Evolutionary conservation across 495 filamentous ascomycete species (phyloP), one percentile per base, ranked within the genome.

Genomic region (Podospora conica): DNA sequence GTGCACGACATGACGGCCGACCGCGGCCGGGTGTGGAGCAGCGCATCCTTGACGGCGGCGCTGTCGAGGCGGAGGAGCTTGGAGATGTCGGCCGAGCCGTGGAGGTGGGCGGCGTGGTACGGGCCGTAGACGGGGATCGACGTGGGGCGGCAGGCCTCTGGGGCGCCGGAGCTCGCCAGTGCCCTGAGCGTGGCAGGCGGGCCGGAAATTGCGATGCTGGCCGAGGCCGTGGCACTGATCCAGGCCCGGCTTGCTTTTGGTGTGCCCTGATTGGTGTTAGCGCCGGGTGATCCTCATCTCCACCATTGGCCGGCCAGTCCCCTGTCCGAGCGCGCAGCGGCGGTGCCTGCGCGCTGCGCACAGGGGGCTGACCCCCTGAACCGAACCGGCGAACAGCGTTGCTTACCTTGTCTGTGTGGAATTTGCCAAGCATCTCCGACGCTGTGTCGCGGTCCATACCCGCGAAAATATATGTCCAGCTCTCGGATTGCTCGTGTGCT

Each of bases 51-150:
- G 9, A 82, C 70, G 8, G 61, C 70, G 23, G 76, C 64, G n/a
- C 80, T 74, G 48, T 77, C 68, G 27, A 83, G 72, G 5, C 70
- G 68, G 25, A 92, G 69, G 55, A 93, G 85, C 61, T 82, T 82
- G 54, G 85, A 82, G 53, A 90, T 78, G 68, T 92, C 85, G 15
- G 79, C 78, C 18, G 78, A 65, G 7, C 80, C 80, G 75, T 91
- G 89, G 9, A 96, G 76, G 74, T 96, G 91, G 1, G 82, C 69
- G 12, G 92, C 90, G 77, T 96, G 92, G 70, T 92, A 96, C 1
- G 92, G 90, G 1, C 88, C 92, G 68, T 90, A 87, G 22, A 96
- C 86, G 0, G 90, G 87, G 55, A 90, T 85, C n/a, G 82, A 82
- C 6, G 84, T 81, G 2, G 83, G 83, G 69, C 87, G 87, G 60